Conservation (phyloP, 1,139 yeast genomes). For the Lodderomyces pseudojiufengensis region DNA sequence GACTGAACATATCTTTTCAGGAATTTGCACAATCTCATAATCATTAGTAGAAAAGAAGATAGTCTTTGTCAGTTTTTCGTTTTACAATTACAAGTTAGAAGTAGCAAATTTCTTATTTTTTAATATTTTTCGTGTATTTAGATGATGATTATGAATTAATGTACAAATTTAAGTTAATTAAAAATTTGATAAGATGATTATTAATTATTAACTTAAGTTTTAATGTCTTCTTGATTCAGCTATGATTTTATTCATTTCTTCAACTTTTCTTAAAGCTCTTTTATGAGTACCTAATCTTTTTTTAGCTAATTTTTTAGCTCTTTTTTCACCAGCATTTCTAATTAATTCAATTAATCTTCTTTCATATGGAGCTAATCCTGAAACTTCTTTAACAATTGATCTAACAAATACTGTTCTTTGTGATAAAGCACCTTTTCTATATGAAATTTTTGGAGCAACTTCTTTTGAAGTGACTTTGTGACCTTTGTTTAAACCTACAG, state of each 20-base stretch:
- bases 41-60: no score
- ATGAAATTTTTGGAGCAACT: constrained; percentile 90
- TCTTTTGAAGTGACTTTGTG: constrained; percentile 93
- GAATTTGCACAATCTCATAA: no score
- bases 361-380: constrained; percentile 99
- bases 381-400: constrained; percentile 92
- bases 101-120: constrained; percentile 2
- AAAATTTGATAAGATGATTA: background rate
- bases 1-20: no score
- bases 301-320: constrained; percentile 99
- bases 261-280: constrained; percentile 99
- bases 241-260: constrained; percentile 95
- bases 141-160: constrained; percentile 5
- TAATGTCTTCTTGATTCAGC: constrained; percentile 93
- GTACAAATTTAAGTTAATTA: constrained; percentile 5
- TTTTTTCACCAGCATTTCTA: constrained; percentile 99
- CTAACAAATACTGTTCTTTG: constrained; percentile 97
- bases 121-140: constrained; percentile 7
- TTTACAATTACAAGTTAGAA: no score
- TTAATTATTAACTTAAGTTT: constrained; percentile 11
- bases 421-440: constrained; percentile 96
- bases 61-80: no score
- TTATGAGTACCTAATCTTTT: constrained; percentile 99
- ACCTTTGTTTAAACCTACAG: constrained; percentile 99
- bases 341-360: constrained; percentile 98